These are phyloP conservation scores for Boletus rubescentipes DNA, from an alignment of 768 basidiomycete genomes.

Conservation along the genomic window DNA sequence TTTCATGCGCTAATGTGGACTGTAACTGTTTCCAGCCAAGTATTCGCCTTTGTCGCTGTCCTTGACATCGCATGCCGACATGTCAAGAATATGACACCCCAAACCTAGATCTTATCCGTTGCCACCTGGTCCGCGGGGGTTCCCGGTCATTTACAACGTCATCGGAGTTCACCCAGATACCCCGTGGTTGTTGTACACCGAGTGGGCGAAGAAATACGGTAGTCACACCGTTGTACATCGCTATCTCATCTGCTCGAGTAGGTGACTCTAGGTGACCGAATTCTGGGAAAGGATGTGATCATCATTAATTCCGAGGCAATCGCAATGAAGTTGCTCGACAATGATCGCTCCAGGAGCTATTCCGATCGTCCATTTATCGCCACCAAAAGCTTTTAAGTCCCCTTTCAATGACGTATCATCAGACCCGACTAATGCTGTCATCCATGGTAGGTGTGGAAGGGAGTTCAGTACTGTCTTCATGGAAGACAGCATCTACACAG, in stretches of 20 bases:
- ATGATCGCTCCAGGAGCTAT: constrained; percentile 46
- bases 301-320: constrained; percentile 46
- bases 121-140: constrained; percentile 40
- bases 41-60: constrained; percentile 4
- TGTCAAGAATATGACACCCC: not conserved
- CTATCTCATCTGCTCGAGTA: not conserved
- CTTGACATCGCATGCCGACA: constrained; percentile 9
- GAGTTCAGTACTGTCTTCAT: constrained; percentile 23
- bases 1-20: constrained; percentile 6
- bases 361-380: constrained; percentile 46
- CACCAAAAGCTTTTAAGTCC: constrained; percentile 11
- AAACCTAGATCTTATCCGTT: constrained; percentile 11
- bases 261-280: constrained; percentile 34
- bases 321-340: constrained; percentile 47
- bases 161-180: constrained; percentile 29
- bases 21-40: not conserved
- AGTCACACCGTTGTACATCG: not conserved
- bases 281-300: constrained; percentile 45
- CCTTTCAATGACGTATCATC: not conserved
- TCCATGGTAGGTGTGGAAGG: constrained; percentile 17
- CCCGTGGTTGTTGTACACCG: constrained; percentile 38
- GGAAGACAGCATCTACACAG: constrained; percentile 34
- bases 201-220: constrained; percentile 41
- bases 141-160: constrained; percentile 41
- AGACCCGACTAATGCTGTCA: not conserved